Conservation (phyloP, 1,284 basidiomycete species). For the Marasmius tenuissimus region DNA sequence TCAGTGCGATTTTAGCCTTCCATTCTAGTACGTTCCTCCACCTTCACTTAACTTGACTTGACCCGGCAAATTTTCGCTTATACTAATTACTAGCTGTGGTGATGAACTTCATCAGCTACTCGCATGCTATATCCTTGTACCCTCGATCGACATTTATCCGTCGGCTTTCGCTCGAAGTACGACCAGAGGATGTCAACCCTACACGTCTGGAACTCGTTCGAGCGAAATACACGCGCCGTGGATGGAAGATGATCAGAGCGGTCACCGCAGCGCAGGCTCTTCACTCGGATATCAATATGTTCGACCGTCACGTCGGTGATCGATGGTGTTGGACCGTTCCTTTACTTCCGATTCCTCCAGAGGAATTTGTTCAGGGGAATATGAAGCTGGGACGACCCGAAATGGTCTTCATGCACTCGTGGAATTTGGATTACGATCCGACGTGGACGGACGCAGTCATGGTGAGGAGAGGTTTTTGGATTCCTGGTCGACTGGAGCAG, state of each 20-base stretch:
- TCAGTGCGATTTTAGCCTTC: constrained; percentile 38
- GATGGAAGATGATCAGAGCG: background rate
- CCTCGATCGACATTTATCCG: background rate
- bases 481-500: too few species aligned
- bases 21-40: constrained; percentile 41
- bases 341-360: background rate
- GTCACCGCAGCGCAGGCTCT: background rate
- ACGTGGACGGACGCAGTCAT: too few species aligned
- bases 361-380: too few species aligned
- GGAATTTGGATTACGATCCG: too few species aligned
- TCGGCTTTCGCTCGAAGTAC: background rate
- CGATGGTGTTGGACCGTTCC: background rate
- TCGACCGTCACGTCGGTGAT: background rate
- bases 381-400: too few species aligned
- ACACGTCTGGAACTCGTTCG: background rate
- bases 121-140: background rate
- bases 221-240: background rate
- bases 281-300: background rate
- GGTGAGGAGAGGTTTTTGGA: too few species aligned
- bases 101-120: background rate
- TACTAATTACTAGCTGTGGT: background rate
- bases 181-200: background rate
- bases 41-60: background rate
- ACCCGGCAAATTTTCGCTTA: background rate
- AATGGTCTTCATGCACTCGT: too few species aligned